Evolutionary conservation across 768 basidiomycete genomes (phyloP).

Genomic region (Candolleomyces eurysporus): DNA sequence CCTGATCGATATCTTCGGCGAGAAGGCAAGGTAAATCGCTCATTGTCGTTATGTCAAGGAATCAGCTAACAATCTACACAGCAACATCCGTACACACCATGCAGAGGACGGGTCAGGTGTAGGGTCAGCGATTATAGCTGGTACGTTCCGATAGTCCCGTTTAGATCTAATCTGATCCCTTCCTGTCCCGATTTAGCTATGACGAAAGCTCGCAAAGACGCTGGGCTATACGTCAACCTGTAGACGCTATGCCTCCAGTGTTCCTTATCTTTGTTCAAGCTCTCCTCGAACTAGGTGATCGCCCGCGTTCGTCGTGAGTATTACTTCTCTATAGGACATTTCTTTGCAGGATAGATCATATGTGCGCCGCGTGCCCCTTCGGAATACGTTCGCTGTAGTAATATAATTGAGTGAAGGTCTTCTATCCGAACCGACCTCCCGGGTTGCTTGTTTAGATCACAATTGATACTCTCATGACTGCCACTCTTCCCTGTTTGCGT

Average conservation of each 20-base stretch:
- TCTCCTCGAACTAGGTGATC: background rate
- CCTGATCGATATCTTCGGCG: slow-evolving; percentile 91
- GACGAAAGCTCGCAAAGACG: slow-evolving; percentile 80
- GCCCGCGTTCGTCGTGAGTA: too few species aligned
- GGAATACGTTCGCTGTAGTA: too few species aligned
- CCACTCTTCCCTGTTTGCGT: too few species aligned
- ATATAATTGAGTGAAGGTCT: too few species aligned
- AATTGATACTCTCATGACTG: too few species aligned
- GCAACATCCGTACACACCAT: slow-evolving; percentile 74
- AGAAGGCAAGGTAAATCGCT: slow-evolving; percentile 78
- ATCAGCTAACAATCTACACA: slow-evolving; percentile 19
- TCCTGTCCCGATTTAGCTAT: slow-evolving; percentile 54
- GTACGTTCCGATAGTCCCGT: slow-evolving; percentile 18
- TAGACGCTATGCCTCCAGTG: slow-evolving; percentile 29
- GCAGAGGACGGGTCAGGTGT: slow-evolving; percentile 94
- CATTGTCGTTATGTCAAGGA: background rate
- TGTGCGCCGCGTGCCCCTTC: too few species aligned
- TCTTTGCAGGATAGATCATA: too few species aligned
- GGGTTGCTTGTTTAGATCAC: too few species aligned
- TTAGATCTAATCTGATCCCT: background rate
- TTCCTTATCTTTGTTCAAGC: slow-evolving; percentile 3
- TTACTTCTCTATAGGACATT: too few species aligned
- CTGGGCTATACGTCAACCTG: slow-evolving; percentile 53
- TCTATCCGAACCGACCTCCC: too few species aligned
- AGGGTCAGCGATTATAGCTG: slow-evolving; percentile 93